These are phyloP conservation scores for Cladosporium colombiae DNA, from an alignment of 2,329 filamentous ascomycete species.

Conservation along the genomic window DNA sequence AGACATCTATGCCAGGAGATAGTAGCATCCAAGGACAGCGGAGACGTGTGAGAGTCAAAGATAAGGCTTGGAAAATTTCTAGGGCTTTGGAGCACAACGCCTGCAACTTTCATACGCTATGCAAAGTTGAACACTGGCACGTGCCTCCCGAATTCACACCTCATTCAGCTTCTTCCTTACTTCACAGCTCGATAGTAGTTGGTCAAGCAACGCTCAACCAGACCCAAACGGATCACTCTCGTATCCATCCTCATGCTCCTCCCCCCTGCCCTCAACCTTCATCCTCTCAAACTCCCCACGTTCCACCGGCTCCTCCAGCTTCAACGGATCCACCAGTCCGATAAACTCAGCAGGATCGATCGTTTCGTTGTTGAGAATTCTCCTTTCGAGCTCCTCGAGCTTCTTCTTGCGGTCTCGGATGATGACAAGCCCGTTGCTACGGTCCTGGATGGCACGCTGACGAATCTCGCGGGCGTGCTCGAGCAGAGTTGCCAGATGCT, in stretches of 20 bases:
- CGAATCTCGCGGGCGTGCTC: background rate
- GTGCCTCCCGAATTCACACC: background rate
- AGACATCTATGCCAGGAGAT: background rate
- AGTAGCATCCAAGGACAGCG: background rate
- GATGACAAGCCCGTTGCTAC: slow-evolving; percentile 8
- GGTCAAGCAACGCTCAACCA: background rate
- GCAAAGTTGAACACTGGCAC: background rate
- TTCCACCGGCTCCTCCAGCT: background rate
- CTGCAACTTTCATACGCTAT: background rate
- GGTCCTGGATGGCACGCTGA: background rate
- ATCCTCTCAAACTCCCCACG: background rate
- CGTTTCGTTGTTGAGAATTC: background rate
- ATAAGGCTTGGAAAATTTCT: background rate
- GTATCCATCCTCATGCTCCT: background rate
- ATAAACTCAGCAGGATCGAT: background rate
- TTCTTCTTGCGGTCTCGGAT: slow-evolving; percentile 6
- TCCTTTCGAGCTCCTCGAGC: background rate
- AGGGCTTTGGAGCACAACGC: background rate
- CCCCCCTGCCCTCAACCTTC: background rate
- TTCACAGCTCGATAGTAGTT: background rate
- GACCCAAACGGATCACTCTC: background rate
- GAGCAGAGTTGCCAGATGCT: background rate
- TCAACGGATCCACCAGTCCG: background rate
- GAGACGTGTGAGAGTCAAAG: background rate
- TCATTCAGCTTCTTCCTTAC: background rate